These are phyloP conservation scores for Russula sp. DNA, from an alignment of 768 basidiomycete genomes.

Conservation along the genomic window DNA sequence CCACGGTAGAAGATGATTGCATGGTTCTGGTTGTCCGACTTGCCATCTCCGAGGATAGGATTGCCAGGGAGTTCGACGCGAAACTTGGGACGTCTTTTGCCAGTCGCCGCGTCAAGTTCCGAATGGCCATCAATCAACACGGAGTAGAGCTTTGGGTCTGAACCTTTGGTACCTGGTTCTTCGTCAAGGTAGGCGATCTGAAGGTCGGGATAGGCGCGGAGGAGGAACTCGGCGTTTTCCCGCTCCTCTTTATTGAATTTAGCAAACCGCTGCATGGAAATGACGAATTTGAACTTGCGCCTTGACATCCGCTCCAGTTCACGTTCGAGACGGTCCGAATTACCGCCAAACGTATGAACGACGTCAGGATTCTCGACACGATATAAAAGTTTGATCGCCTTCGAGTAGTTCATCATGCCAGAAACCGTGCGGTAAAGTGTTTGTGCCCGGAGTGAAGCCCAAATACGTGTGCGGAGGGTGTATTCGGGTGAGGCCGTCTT, in stretches of 20 bases:
- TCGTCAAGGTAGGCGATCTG: slow-evolving; percentile 99
- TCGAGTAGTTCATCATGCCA: slow-evolving; percentile 99
- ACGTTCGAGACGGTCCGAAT: slow-evolving; percentile 92
- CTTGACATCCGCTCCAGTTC: slow-evolving; percentile 96
- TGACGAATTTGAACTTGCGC: slow-evolving; percentile 96
- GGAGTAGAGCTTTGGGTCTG: slow-evolving; percentile 87
- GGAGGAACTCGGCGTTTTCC: slow-evolving; percentile 96
- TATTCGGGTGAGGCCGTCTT: slow-evolving; percentile 99
- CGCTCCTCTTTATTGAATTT: slow-evolving; percentile 99
- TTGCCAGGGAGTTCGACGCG: slow-evolving; percentile 96
- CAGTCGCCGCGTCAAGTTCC: slow-evolving; percentile 83
- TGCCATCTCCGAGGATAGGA: slow-evolving; percentile 97
- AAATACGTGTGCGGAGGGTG: slow-evolving; percentile 97
- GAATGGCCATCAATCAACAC: slow-evolving; percentile 97
- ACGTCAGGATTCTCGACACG: slow-evolving; percentile 98
- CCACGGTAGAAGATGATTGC: slow-evolving; percentile 99
- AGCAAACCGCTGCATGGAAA: slow-evolving; percentile 98
- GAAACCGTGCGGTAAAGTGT: slow-evolving; percentile 98
- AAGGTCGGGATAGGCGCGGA: slow-evolving; percentile 96
- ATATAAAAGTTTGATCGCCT: slow-evolving; percentile 98
- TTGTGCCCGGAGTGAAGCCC: slow-evolving; percentile 97
- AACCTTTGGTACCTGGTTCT: slow-evolving; percentile 83
- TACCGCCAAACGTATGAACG: slow-evolving; percentile 93
- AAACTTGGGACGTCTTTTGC: slow-evolving; percentile 94
- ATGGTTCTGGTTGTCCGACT: slow-evolving; percentile 99